Evolutionary conservation across 352 stramenopile species (phyloP).

Genomic region (Globisporangium orthogonon): DNA sequence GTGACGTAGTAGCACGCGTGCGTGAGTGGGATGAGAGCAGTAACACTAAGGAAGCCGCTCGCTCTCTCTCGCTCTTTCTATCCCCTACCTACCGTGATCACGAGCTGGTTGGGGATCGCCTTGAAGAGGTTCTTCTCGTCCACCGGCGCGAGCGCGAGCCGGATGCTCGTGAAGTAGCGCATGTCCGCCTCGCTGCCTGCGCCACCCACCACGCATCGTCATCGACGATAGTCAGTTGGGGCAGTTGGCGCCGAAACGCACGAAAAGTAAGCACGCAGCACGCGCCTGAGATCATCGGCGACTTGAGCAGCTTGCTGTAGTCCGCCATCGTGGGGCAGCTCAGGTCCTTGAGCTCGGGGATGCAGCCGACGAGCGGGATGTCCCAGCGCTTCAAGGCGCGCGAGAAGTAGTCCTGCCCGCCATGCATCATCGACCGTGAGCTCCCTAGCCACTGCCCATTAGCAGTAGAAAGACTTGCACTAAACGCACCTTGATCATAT

Average conservation of each 20-base stretch:
- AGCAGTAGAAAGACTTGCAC: too few relatives aligned
- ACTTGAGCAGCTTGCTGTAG: conserved; percentile 83
- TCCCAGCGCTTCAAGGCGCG: conserved; percentile 88
- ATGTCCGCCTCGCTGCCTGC: conserved; percentile 58
- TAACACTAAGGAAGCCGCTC: background rate
- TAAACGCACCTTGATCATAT: conserved; percentile 79
- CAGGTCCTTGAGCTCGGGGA: conserved; percentile 80
- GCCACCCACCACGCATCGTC: background rate
- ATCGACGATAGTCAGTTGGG: too few relatives aligned
- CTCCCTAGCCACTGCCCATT: too few relatives aligned
- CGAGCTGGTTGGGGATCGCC: conserved; percentile 76
- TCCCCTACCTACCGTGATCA: conserved; percentile 60
- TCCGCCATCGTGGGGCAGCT: conserved; percentile 83
- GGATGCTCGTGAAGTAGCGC: conserved; percentile 81
- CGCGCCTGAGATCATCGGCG: conserved; percentile 66
- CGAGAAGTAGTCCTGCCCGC: conserved; percentile 76
- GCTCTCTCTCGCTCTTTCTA: background rate
- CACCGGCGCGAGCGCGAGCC: conserved; percentile 74
- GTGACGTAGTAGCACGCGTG: background rate
- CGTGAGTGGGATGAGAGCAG: background rate
- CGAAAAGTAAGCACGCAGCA: background rate
- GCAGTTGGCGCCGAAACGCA: background rate
- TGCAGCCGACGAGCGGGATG: conserved; percentile 82
- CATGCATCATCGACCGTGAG: too few relatives aligned
- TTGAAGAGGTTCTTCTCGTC: conserved; percentile 79